Base-by-base conservation (phyloP, 306 rosid species). In the Crataegus laevigata region DNA sequence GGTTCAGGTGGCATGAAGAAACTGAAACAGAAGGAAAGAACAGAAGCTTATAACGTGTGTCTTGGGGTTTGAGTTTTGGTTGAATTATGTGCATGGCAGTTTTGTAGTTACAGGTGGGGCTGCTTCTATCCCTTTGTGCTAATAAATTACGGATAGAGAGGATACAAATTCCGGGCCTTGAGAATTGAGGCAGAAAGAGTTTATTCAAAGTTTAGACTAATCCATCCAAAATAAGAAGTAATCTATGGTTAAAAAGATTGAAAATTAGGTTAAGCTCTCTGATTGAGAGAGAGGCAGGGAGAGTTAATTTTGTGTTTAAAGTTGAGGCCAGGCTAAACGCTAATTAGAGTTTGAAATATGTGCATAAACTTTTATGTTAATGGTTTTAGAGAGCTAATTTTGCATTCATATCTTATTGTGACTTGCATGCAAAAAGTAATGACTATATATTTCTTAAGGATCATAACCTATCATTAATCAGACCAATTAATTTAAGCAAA, bases 31-130 rank as follows among this genome's bases (percentile, higher is more conserved):
- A 34, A 64, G 52, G 59, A 60, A 40, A 21, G 34, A 18, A 13
- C 36, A 4, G 54, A 15, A n/a, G 29, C 52, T 64, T 60, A 79
- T 57, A 34, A 34, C 61, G 81, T 61, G 74, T 81, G 63, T 8
- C 14, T 65, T 40, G 74, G 50, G 72, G 69, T 42, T 22, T 29
- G 73, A 42, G 26, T 66, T 64, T 64, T 82, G 81, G 72, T 51
- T 54, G 73, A 72, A 40, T 47, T 47, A 47, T 25, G 40, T 60
- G 38, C 9, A 34, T 34, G 68, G 58, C 76, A 38, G 50, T 8
- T 72, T 2, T 26, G 28, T 47, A 47, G 52, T 73, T 26, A 42
- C 59, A 19, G 28, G 77, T 73, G 68, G 68, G 59, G 29, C 77
- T 18, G 54, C 77, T 40, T 51, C n/a, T 73, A 72, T 52, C 78